Evolutionary conservation across 345 rosid species (phyloP), one percentile per base, ranked within the genome.

Genomic region (Combretum micranthum): DNA sequence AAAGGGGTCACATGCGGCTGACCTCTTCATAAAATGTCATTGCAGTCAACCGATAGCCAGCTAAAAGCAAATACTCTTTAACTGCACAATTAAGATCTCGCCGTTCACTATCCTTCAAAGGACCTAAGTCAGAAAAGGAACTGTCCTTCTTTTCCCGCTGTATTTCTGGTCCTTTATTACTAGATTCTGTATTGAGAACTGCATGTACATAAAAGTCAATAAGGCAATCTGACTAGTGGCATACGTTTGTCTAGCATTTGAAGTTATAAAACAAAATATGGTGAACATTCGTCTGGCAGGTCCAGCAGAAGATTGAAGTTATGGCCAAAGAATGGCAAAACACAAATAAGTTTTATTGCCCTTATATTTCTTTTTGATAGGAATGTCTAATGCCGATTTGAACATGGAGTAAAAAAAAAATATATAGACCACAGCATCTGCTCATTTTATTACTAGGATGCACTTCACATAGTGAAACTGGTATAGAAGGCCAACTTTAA

Each of bases 11-110:
- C 47, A 3, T 68, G 15, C 25, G 20, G 64, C 53, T 65, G 72
- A 92, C 98, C 84, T 92, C 96, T 72, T 88, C 98, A 69, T 81
- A 92, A 66, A 88, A 92, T 57, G 96, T 92, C 98, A 92, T 92
- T 50, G 96, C 93, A 37, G 96, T 81, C 65, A 88, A 88, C 71
- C 96, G 79, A 66, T 88, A 92, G 51, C 98, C 98, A 58, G 95
- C 98, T 59, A 92, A 56, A 64, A 88, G 89, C 69, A 92, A 80
- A 79, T 92, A 92, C 66, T 92, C 96, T 77, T 92, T 88, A 60
- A 92, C 85, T 9, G 93, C 98, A 75, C 87, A 92, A 66, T 88
- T 92, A 66, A 92, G 84, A 77, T 92, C 95, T 52, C 69, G 74
- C 32, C 95, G 88, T 78, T 92, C 98, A 59, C 64, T 77, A 69